These are phyloP conservation scores for Blastobotrys illinoisensis DNA, from an alignment of 1,139 yeast genomes.

Conservation along the genomic window DNA sequence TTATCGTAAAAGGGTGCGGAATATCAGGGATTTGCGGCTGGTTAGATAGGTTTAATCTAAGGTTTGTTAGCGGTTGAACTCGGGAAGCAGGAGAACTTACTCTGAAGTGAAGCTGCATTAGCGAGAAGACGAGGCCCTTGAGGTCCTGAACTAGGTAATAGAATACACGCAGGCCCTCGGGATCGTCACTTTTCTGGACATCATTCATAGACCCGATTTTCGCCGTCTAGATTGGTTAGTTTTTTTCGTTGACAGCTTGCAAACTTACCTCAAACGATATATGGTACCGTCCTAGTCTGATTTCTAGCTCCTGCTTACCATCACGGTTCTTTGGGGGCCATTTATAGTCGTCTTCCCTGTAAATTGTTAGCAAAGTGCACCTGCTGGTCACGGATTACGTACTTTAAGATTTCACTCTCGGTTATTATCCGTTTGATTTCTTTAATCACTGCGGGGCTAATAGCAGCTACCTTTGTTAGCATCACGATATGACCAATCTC, in stretches of 20 bases:
- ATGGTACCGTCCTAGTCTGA: constrained; percentile 36
- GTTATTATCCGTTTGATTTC: constrained; percentile 35
- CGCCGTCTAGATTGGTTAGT: constrained; percentile 27
- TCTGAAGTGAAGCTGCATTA: constrained; percentile 39
- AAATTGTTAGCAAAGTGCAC: constrained; percentile 2
- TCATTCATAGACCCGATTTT: constrained; percentile 40
- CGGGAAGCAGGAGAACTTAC: background rate
- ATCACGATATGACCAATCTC: too few relatives aligned
- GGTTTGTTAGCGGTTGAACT: background rate
- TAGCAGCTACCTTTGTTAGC: constrained; percentile 22
- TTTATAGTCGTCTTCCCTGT: constrained; percentile 35
- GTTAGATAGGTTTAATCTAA: constrained; percentile 23
- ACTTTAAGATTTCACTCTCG: constrained; percentile 38
- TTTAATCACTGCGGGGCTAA: constrained; percentile 35
- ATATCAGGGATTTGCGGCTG: too few relatives aligned
- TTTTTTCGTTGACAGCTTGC: background rate
- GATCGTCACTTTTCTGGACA: constrained; percentile 38
- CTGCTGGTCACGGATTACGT: background rate
- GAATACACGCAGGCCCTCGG: constrained; percentile 42
- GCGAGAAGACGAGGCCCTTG: constrained; percentile 41
- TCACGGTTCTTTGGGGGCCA: constrained; percentile 42
- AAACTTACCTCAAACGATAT: constrained; percentile 33
- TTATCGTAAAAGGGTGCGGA: too few relatives aligned
- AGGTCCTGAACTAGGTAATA: constrained; percentile 42
- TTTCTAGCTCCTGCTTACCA: constrained; percentile 43